phyloP scores from a whole-genome alignment of 495 filamentous ascomycete genomes.

The Aspergillus hancockii region DNA sequence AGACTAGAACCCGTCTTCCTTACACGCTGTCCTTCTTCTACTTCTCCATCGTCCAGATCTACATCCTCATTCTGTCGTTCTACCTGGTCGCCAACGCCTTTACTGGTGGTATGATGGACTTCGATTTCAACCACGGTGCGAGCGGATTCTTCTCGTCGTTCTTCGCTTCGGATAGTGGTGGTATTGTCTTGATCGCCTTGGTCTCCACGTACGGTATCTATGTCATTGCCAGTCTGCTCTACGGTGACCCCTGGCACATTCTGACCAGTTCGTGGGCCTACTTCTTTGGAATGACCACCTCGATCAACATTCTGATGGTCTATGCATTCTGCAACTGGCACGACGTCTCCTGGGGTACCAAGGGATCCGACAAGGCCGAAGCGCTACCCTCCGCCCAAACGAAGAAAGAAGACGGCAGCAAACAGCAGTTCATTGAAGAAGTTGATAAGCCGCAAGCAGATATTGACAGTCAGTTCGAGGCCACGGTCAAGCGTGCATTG shows the following conservation, averaged over 20 bases:
- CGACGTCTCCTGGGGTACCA: conserved; percentile 99
- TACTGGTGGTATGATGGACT: conserved; percentile 52
- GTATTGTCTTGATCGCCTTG: conserved; percentile 89
- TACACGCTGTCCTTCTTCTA: conserved; percentile 89
- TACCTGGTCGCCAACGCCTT: conserved; percentile 88
- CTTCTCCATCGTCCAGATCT: conserved; percentile 83
- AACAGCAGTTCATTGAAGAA: conserved; percentile 90
- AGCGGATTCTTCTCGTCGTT: conserved; percentile 66
- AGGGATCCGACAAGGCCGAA: conserved; percentile 95
- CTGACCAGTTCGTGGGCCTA: conserved; percentile 95
- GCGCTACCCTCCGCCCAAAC: conserved; percentile 84
- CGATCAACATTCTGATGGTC: conserved; percentile 97
- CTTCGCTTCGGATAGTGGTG: conserved; percentile 68
- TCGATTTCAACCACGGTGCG: conserved; percentile 51
- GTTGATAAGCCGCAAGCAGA: conserved; percentile 95
- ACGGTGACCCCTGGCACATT: conserved; percentile 99
- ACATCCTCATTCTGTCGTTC: conserved; percentile 81
- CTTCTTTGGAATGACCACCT: conserved; percentile 88
- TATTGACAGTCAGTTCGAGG: conserved; percentile 95
- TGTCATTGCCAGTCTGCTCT: conserved; percentile 92
- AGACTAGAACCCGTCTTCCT: conserved; percentile 54
- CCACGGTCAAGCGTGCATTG: conserved; percentile 91
- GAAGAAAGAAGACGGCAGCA: conserved; percentile 76
- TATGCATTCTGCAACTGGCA: conserved; percentile 99
- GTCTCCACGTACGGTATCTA: conserved; percentile 94